Conservation (phyloP, 1,139 yeast genomes). For the Kodamaea suecica region DNA sequence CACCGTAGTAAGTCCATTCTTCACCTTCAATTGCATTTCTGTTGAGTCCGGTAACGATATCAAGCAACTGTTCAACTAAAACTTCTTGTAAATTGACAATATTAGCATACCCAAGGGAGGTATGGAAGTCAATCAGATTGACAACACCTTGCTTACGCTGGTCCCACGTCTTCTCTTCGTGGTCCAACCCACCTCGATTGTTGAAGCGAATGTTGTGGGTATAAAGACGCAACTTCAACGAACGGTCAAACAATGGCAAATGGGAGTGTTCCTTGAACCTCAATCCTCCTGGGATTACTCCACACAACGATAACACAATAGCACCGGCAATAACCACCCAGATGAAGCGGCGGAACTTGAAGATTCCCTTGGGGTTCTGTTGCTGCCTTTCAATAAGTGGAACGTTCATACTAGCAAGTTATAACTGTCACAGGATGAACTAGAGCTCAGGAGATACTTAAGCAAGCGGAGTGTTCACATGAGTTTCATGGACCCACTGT, state of each 20-base stretch:
- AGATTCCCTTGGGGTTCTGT: too few relatives aligned
- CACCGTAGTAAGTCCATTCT: slow-evolving; percentile 44
- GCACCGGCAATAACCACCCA: slow-evolving; percentile 1
- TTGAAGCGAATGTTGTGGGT: slow-evolving; percentile 56
- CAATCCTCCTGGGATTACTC: too few relatives aligned
- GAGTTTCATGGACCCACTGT: too few relatives aligned
- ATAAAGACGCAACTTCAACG: slow-evolving; percentile 37
- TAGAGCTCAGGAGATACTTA: too few relatives aligned
- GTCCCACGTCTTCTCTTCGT: slow-evolving; percentile 45
- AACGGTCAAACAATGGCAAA: slow-evolving; percentile 5
- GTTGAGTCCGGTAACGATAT: slow-evolving; percentile 34
- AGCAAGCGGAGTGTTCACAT: too few relatives aligned
- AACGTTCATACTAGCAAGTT: too few relatives aligned
- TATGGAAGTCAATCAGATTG: slow-evolving; percentile 34
- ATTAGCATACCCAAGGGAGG: slow-evolving; percentile 30
- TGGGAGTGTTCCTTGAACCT: not conserved
- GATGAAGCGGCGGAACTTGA: slow-evolving; percentile 1
- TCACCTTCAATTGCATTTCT: slow-evolving; percentile 18
- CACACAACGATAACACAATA: not conserved
- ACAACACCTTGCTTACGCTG: slow-evolving; percentile 36
- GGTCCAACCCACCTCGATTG: slow-evolving; percentile 23
- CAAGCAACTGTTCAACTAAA: slow-evolving; percentile 48
- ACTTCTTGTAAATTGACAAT: slow-evolving; percentile 57
- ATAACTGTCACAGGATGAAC: too few relatives aligned
- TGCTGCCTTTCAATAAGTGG: too few relatives aligned